Conservation (phyloP, 768 basidiomycete species). For the Boletus fagicola region DNA sequence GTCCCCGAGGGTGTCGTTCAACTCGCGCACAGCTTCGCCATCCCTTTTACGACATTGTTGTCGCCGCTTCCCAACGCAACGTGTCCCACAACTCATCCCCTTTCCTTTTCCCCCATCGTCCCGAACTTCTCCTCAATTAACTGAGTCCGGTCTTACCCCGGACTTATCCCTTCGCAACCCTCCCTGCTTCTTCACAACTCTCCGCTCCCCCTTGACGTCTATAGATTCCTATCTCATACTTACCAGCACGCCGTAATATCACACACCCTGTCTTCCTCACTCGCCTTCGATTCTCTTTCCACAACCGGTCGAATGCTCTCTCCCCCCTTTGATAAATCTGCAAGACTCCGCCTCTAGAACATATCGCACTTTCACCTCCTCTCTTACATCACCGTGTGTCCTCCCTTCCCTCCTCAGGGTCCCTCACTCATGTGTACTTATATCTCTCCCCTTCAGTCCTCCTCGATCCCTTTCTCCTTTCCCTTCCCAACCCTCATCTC, state of each 20-base stretch:
- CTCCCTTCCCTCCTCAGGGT: constrained; percentile 15
- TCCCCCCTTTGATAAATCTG: constrained; percentile 22
- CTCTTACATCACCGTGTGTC: constrained; percentile 24
- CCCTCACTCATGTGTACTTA: constrained; percentile 29
- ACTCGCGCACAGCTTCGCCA: constrained; percentile 21
- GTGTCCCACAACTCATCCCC: constrained; percentile 16
- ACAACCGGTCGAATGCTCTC: constrained; percentile 17
- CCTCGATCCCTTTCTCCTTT: constrained; percentile 13
- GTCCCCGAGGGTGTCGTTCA: constrained; percentile 25
- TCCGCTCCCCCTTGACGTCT: constrained; percentile 17
- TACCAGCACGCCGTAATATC: constrained; percentile 26
- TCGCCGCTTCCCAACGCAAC: constrained; percentile 23
- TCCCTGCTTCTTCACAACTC: constrained; percentile 19
- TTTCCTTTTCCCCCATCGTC: constrained; percentile 15
- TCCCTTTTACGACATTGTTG: constrained; percentile 26
- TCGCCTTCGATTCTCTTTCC: constrained; percentile 23
- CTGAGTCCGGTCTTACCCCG: constrained; percentile 30
- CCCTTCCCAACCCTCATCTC: constrained; percentile 12
- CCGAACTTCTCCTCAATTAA: constrained; percentile 25
- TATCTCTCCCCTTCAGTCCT: constrained; percentile 25
- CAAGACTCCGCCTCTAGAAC: constrained; percentile 19
- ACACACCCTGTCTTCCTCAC: constrained; percentile 20
- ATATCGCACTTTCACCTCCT: constrained; percentile 13
- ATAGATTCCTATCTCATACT: constrained; percentile 29
- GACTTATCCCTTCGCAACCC: constrained; percentile 25